Evolutionary conservation across 192 early-diverging fungal species (phyloP).

Genomic region (Backusella morwellensis): DNA sequence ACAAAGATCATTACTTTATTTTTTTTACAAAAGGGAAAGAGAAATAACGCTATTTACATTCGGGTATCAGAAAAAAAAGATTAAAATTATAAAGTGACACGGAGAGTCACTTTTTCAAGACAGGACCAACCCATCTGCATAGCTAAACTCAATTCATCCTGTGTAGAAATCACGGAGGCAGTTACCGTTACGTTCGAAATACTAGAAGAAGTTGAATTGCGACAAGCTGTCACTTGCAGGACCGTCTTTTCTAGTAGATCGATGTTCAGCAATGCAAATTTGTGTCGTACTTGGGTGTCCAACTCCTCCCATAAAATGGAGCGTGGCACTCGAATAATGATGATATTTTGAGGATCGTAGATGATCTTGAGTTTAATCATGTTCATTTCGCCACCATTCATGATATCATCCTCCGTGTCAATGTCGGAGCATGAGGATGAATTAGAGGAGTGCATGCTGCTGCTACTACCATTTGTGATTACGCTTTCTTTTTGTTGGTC

Average conservation of each 20-base stretch:
- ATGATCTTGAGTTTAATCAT: conserved; percentile 15
- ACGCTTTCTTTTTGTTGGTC: not conserved
- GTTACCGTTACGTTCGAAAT: not conserved
- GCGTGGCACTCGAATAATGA: not conserved
- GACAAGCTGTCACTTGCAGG: not conserved
- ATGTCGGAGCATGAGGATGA: not conserved
- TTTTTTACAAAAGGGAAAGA: not conserved
- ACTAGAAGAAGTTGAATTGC: not conserved
- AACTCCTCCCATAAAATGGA: not conserved
- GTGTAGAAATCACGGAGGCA: not conserved
- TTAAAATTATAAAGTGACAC: not conserved
- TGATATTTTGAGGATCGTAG: not conserved
- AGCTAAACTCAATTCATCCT: not conserved
- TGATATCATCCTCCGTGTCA: not conserved
- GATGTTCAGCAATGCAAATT: not conserved
- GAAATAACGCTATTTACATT: not conserved
- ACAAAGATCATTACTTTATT: not conserved
- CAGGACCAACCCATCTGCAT: not conserved
- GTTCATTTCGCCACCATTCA: not conserved
- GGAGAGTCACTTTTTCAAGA: not conserved
- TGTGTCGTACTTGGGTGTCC: not conserved
- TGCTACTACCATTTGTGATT: not conserved
- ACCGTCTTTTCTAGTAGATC: not conserved
- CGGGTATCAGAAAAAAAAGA: not conserved
- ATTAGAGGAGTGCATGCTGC: not conserved